Conservation (phyloP, 2,329 filamentous ascomycete genomes). For the Karstenula rhodostoma region DNA sequence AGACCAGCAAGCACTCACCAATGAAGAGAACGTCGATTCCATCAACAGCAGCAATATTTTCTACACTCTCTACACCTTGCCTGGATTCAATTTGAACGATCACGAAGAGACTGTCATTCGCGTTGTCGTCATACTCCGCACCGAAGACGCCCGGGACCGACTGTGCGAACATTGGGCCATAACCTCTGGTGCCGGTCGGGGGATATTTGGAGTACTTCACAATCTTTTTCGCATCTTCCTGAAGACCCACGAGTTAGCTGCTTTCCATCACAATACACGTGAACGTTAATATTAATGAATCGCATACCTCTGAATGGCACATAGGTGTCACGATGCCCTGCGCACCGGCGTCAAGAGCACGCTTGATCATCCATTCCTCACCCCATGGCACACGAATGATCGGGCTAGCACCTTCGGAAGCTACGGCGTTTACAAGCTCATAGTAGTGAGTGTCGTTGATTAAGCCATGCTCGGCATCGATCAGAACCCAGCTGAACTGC, state of each 20-base stretch:
- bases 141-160: neutral
- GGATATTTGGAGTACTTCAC: conserved; percentile 3
- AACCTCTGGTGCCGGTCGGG: neutral
- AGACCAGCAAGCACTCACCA: neutral
- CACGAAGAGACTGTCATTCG: conserved; percentile 42
- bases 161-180: conserved; percentile 2
- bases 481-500: conserved; percentile 48
- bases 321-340: conserved; percentile 50
- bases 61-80: conserved; percentile 53
- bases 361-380: conserved; percentile 53
- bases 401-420: conserved; percentile 33
- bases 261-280: neutral
- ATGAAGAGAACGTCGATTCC: conserved; percentile 44
- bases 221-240: conserved; percentile 9
- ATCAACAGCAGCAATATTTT: conserved; percentile 53
- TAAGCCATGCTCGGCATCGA: conserved; percentile 52
- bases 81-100: conserved; percentile 55
- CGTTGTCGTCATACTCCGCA: conserved; percentile 44
- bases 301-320: conserved; percentile 11
- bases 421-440: conserved; percentile 39
- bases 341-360: conserved; percentile 49
- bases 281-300: neutral
- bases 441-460: conserved; percentile 51
- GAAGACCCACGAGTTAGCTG: neutral
- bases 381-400: conserved; percentile 46